Evolutionary conservation across 2,329 filamentous ascomycete species (phyloP).

Genomic region (Aspergillus ustus): DNA sequence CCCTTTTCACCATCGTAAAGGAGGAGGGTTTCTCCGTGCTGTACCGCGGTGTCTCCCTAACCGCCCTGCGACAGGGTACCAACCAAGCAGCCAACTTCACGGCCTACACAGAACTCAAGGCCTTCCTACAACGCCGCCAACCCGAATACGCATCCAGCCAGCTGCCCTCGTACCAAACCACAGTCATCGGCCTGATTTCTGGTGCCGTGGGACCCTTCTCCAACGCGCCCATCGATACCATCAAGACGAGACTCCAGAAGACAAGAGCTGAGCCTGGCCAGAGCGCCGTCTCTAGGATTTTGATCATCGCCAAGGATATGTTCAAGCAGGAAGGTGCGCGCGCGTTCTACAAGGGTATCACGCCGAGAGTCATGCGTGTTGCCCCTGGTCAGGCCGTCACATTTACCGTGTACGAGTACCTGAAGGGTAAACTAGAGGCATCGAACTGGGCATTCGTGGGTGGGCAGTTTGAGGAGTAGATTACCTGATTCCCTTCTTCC

Average conservation of each 20-base stretch:
- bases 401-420: conserved; percentile 75
- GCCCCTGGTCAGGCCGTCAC: conserved; percentile 89
- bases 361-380: conserved; percentile 94
- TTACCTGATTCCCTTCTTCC: background rate
- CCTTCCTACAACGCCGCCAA: conserved; percentile 72
- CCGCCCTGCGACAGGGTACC: conserved; percentile 88
- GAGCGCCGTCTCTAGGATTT: conserved; percentile 78
- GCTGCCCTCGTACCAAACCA: conserved; percentile 88
- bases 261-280: conserved; percentile 81
- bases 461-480: conserved; percentile 68
- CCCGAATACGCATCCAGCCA: conserved; percentile 67
- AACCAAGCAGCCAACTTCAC: conserved; percentile 99
- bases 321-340: conserved; percentile 92
- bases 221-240: conserved; percentile 97
- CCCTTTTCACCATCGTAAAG: conserved; percentile 81
- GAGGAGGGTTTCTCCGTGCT: conserved; percentile 89
- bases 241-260: conserved; percentile 95
- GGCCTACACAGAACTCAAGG: conserved; percentile 92
- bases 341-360: conserved; percentile 99
- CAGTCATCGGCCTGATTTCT: conserved; percentile 83
- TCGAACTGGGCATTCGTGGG: conserved; percentile 64
- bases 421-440: conserved; percentile 73
- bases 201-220: conserved; percentile 95
- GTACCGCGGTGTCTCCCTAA: conserved; percentile 92
- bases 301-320: conserved; percentile 78